Evolutionary conservation across 2,329 filamentous ascomycete genomes (phyloP).

Genomic region (Cercospora nicotianae): DNA sequence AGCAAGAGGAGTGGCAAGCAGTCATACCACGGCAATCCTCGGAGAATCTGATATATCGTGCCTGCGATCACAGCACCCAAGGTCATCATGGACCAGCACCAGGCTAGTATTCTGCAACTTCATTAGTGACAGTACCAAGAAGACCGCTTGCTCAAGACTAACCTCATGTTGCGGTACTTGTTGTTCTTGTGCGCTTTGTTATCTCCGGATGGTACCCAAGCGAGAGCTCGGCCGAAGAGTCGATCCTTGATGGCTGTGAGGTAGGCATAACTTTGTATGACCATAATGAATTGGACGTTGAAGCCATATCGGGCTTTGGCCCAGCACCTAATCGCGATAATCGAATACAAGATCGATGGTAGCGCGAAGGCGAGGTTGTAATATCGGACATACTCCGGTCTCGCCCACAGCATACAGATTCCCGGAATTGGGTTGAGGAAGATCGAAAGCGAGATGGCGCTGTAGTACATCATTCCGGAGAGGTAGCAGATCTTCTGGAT

Average conservation of each 20-base stretch:
- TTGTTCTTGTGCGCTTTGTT: conserved; percentile 45
- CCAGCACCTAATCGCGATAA: conserved; percentile 45
- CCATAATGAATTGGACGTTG: conserved; percentile 47
- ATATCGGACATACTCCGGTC: conserved; percentile 46
- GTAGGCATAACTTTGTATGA: conserved; percentile 47
- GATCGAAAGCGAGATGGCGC: conserved; percentile 43
- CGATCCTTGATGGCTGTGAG: conserved; percentile 47
- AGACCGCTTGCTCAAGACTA: background rate
- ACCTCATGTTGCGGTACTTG: conserved; percentile 48
- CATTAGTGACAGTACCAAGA: background rate
- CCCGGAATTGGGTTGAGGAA: conserved; percentile 47
- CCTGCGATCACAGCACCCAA: conserved; percentile 41
- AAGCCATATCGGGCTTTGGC: conserved; percentile 45
- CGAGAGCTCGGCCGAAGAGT: conserved; percentile 43
- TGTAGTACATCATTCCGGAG: conserved; percentile 46
- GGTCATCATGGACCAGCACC: conserved; percentile 41
- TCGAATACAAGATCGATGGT: conserved; percentile 44
- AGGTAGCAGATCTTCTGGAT: conserved; percentile 48
- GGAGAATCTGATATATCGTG: conserved; percentile 40
- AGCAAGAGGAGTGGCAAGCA: conserved; percentile 44
- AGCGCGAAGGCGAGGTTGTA: conserved; percentile 49
- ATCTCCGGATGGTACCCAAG: conserved; percentile 46
- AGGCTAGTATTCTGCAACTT: conserved; percentile 37
- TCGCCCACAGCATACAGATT: conserved; percentile 44
- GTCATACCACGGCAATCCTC: conserved; percentile 44